phyloP scores from a whole-genome alignment of 495 filamentous ascomycete genomes.

The Daldinia concentrica region DNA sequence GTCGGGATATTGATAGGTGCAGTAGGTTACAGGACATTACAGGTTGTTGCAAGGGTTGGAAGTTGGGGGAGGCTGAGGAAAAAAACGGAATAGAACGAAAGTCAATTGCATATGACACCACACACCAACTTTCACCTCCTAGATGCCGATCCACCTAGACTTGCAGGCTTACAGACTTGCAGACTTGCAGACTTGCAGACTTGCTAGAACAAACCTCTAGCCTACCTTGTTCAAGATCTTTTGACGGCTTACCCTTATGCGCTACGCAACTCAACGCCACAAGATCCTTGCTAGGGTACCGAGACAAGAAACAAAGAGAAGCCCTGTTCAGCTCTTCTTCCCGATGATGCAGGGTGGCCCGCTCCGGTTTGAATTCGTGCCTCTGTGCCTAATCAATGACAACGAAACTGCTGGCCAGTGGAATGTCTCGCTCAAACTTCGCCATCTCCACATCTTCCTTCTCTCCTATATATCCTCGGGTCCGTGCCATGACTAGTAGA shows the following conservation, averaged over 20 bases:
- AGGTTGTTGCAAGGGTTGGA: constrained; percentile 4
- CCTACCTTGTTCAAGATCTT: constrained; percentile 12
- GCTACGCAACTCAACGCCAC: constrained; percentile 35
- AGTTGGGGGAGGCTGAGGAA: constrained; percentile 38
- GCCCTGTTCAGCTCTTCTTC: constrained; percentile 37
- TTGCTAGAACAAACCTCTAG: neutral
- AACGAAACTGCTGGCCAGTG: constrained; percentile 44
- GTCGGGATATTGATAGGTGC: constrained; percentile 36
- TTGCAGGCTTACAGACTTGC: neutral
- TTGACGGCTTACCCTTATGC: constrained; percentile 28
- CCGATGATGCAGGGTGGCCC: constrained; percentile 47
- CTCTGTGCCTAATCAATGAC: constrained; percentile 44
- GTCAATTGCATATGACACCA: constrained; percentile 43
- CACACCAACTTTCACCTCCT: constrained; percentile 31
- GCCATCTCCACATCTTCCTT: constrained; percentile 45
- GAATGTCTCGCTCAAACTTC: constrained; percentile 47
- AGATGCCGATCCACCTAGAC: neutral
- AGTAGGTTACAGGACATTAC: constrained; percentile 10
- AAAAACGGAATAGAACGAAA: constrained; percentile 43
- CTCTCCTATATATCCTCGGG: constrained; percentile 52
- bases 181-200: neutral
- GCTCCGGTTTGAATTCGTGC: constrained; percentile 54
- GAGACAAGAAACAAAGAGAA: constrained; percentile 31
- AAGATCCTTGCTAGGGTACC: constrained; percentile 36
- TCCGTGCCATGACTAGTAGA: constrained; percentile 45